Base-by-base conservation (phyloP, 495 filamentous ascomycete species). In the Tuber borchii region DNA sequence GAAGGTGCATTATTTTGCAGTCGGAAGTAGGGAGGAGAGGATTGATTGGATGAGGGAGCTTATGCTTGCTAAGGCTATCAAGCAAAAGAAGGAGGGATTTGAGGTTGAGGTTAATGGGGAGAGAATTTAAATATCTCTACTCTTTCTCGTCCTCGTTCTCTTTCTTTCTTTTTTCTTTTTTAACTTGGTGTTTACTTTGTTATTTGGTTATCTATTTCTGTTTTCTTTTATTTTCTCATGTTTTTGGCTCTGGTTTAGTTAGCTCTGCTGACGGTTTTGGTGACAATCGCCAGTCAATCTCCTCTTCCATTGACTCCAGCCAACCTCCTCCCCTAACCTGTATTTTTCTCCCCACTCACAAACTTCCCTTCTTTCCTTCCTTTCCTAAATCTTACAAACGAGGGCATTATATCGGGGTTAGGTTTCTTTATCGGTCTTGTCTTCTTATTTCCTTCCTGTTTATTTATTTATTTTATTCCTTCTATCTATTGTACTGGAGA, bases 41-140 rank as follows among this genome's bases (percentile, higher is more conserved):
- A 97, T 97, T 75, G 95, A 97, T 78, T 99, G 95, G 95, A 97
- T 97, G 95, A 86, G 95, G 3, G 94, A 97, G 87, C 84, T 99
- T 71, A 97, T 99, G 95, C 89, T 99, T 37, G 94, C 95, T 7
- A 97, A 94, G 83, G 94, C 95, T 34, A 85, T 93, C 74, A 91
- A 89, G 85, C 91, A 92, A 82, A 93, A 93, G 85, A 90, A 90
- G 22, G 90, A 91, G 77, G 94, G 94, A 14, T 96, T 88, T 71
- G 90, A 91, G 83, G 86, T 97, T 75, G 90, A 89, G 74, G 87
- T 97, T 70, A 97, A 97, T 83, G 95, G 94, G 26, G 89, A 89
- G 80, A 89, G 89, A 85, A 88, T 96, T 79, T 94, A 87, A 80
- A 71, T 77, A 45, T 80, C 76, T 77, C 40, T 73, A 39, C 44